Evolutionary conservation across 1,139 yeast genomes (phyloP).

Genomic region (Arxiozyma slooffiae): DNA sequence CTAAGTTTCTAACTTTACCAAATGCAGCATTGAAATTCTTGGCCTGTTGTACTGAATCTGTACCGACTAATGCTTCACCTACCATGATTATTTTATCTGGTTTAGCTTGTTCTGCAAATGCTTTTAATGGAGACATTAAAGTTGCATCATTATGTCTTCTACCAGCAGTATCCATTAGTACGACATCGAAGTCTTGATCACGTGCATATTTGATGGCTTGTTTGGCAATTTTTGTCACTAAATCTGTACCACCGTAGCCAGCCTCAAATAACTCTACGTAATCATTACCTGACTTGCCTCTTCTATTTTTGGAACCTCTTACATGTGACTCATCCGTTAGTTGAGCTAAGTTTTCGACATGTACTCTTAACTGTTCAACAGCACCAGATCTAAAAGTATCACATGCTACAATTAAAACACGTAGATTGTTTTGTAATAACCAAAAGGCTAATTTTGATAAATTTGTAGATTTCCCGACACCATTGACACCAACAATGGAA

Average conservation of each 20-base stretch:
- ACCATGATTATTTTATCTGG: constrained; percentile 98
- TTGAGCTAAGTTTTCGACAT: constrained; percentile 71
- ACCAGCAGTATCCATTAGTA: constrained; percentile 94
- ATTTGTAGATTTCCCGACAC: constrained; percentile 95
- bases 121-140: constrained; percentile 89
- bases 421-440: constrained; percentile 81
- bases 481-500: constrained; percentile 95
- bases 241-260: constrained; percentile 93
- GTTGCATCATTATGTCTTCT: constrained; percentile 93
- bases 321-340: constrained; percentile 38
- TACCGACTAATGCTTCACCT: constrained; percentile 95
- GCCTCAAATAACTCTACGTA: constrained; percentile 79
- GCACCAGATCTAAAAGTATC: constrained; percentile 98
- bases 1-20: constrained; percentile 72
- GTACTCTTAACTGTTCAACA: constrained; percentile 90
- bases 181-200: constrained; percentile 64
- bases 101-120: constrained; percentile 89
- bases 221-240: constrained; percentile 88
- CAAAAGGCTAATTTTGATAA: constrained; percentile 91
- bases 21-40: constrained; percentile 86
- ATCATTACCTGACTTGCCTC: constrained; percentile 36
- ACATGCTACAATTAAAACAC: constrained; percentile 88
- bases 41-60: constrained; percentile 95
- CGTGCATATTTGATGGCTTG: constrained; percentile 77
- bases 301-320: constrained; percentile 28